Percentiles rank a stretch among this genome's conserved stretches.
These are phyloP conservation scores for Penicillium psychrofluorescens DNA, from an alignment of 495 filamentous ascomycete species.

Conservation along the genomic window DNA sequence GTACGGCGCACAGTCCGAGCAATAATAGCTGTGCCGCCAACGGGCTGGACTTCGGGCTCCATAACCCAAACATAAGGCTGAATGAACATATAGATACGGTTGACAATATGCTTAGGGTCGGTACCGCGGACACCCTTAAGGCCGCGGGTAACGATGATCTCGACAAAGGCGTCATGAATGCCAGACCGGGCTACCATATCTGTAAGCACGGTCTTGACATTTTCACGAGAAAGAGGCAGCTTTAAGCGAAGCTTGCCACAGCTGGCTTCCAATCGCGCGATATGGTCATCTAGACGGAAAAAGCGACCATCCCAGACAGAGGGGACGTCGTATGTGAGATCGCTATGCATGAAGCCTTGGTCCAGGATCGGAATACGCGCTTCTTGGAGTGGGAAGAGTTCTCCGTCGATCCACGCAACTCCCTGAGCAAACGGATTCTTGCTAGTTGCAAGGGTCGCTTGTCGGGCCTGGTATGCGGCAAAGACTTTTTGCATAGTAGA, in stretches of 20 bases:
- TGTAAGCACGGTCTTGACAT: constrained; percentile 25
- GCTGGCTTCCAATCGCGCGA: constrained; percentile 24
- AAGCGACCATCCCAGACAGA: constrained; percentile 34
- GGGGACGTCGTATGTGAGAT: constrained; percentile 36
- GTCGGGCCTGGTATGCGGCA: constrained; percentile 18
- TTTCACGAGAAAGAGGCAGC: constrained; percentile 19
- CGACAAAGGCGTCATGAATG: constrained; percentile 31
- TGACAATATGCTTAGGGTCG: constrained; percentile 14
- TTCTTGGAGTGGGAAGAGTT: constrained; percentile 19
- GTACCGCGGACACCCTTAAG: constrained; percentile 19
- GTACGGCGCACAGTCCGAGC: constrained; percentile 28
- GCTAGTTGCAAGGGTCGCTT: constrained; percentile 13
- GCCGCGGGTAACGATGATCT: constrained; percentile 34
- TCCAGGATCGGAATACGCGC: constrained; percentile 33
- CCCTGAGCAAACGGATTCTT: constrained; percentile 25
- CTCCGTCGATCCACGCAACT: constrained; percentile 30
- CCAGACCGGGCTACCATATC: constrained; percentile 30
- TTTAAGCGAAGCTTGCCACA: constrained; percentile 29
- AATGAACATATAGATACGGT: constrained; percentile 31
- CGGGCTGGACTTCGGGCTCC: constrained; percentile 27
- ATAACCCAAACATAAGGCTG: constrained; percentile 33
- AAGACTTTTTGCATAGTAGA: constrained; percentile 25
- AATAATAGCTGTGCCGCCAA: constrained; percentile 25
- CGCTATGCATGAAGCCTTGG: constrained; percentile 35
- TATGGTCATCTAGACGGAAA: constrained; percentile 32